phyloP scores from a whole-genome alignment of 1,284 basidiomycete species.

The Moesziomyces aphidis region DNA sequence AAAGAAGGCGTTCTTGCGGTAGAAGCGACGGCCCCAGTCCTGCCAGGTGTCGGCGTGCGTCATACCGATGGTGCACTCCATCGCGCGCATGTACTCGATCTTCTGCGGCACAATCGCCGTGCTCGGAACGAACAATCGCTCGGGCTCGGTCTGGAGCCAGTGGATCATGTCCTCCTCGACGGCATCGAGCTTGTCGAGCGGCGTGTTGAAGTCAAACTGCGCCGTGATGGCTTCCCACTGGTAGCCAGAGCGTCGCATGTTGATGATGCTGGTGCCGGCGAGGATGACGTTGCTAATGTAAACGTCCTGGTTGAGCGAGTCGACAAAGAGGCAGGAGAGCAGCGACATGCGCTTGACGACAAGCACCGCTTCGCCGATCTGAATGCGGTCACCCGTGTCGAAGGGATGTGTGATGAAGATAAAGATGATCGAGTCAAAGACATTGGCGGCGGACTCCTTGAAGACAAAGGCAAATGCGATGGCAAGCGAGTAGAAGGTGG shows the following conservation, averaged over 20 bases:
- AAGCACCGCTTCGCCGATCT: slow-evolving; percentile 50
- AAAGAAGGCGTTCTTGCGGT: slow-evolving; percentile 61
- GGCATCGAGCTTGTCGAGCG: slow-evolving; percentile 62
- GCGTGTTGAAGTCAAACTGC: slow-evolving; percentile 62
- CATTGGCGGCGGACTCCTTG: slow-evolving; percentile 63
- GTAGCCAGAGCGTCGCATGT: slow-evolving; percentile 62
- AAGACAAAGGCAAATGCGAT: slow-evolving; percentile 65
- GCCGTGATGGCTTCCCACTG: slow-evolving; percentile 61
- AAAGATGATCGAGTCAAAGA: slow-evolving; percentile 67
- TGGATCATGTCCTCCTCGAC: slow-evolving; percentile 64
- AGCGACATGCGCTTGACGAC: slow-evolving; percentile 62
- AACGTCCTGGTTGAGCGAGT: slow-evolving; percentile 58
- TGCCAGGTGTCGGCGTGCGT: slow-evolving; percentile 65
- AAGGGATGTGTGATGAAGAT: slow-evolving; percentile 65
- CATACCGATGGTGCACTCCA: slow-evolving; percentile 65
- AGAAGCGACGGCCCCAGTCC: slow-evolving; percentile 64
- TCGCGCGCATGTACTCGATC: slow-evolving; percentile 60
- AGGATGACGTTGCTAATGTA: slow-evolving; percentile 63
- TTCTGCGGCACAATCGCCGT: slow-evolving; percentile 60
- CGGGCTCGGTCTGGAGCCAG: slow-evolving; percentile 65
- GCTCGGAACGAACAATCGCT: slow-evolving; percentile 62
- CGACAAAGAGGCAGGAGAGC: slow-evolving; percentile 60
- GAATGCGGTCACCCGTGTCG: slow-evolving; percentile 63
- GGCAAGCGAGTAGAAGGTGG: slow-evolving; percentile 64
- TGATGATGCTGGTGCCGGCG: slow-evolving; percentile 55